These are phyloP conservation scores for Pythium diclinum DNA, from an alignment of 352 stramenopile genomes.

Conservation along the genomic window DNA sequence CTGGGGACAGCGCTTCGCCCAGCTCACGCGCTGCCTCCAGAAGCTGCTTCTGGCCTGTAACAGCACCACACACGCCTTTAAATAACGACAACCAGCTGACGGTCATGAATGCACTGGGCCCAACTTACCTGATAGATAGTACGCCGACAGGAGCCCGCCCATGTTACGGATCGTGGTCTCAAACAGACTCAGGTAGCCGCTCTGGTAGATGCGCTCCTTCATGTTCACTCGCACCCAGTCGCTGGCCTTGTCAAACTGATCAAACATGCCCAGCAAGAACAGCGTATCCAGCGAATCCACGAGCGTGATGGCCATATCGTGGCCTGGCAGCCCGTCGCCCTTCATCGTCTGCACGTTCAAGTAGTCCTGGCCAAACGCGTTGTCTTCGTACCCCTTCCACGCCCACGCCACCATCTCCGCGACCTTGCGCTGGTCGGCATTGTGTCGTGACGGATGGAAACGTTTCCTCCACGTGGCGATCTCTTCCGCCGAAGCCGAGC, in stretches of 20 bases:
- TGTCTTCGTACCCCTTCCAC: slow-evolving; percentile 73
- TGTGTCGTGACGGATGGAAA: slow-evolving; percentile 52
- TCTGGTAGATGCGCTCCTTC: slow-evolving; percentile 61
- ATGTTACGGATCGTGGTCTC: slow-evolving; percentile 80
- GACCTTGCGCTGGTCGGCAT: slow-evolving; percentile 54
- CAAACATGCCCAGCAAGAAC: slow-evolving; percentile 72
- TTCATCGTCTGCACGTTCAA: slow-evolving; percentile 63
- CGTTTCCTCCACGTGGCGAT: slow-evolving; percentile 35
- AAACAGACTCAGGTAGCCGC: slow-evolving; percentile 69
- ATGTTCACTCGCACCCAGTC: slow-evolving; percentile 66
- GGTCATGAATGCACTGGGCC: no score
- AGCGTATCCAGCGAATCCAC: slow-evolving; percentile 80
- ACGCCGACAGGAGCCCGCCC: slow-evolving; percentile 67
- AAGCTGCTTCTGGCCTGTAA: slow-evolving; percentile 47
- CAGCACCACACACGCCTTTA: background rate
- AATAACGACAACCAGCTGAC: no score
- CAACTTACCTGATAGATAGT: slow-evolving; percentile 49
- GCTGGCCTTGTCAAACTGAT: slow-evolving; percentile 68
- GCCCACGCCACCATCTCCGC: slow-evolving; percentile 68
- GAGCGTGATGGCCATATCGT: slow-evolving; percentile 79
- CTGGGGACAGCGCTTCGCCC: slow-evolving; percentile 54
- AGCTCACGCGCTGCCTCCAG: slow-evolving; percentile 61
- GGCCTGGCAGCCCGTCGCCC: slow-evolving; percentile 45
- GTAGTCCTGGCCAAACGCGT: slow-evolving; percentile 70
- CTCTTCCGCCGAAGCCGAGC: slow-evolving; percentile 29